Evolutionary conservation across 2,329 filamentous ascomycete genomes (phyloP), one percentile per base, ranked within the genome.

Genomic region (Hypoxylon rubiginosum): DNA sequence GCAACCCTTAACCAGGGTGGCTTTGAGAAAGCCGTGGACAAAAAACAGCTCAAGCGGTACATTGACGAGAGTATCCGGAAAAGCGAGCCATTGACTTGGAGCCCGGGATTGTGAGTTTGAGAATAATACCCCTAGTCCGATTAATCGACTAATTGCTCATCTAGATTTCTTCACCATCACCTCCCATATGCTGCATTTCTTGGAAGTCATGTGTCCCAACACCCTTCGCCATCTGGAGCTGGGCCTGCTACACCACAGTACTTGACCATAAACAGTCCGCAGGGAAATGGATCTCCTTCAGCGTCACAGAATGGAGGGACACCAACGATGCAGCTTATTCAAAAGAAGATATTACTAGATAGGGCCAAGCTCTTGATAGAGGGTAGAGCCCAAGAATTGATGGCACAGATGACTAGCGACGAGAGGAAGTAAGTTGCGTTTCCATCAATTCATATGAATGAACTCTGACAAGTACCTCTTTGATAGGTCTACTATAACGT

Each of bases 1-100:
- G 62, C 53, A 2, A 21, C 32, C 1, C 55, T 73, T 36, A 32
- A 66, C 0, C 66, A 71, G 58, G 71, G 68, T 1, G 64, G 32
- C 1, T 46, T 56, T n/a, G 15, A 32, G 9, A 73, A 68, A 34
- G 3, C n/a, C 0, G 57, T 73, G 1, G 67, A 72, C 39, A 71
- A 66, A 19, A 72, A 71, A 17, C 66, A 71, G 52, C 49, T 74
- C 11, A 72, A 70, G 52, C 62, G 72, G 9, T 59, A 69, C 26
- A 56, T 73, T 2, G 56, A 64, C 10, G 60, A 71, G 24, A 46
- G 21, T 17, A 70, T 70, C 7, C 62, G 70, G 5, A 39, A 58
- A 3, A 49, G 52, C 1, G 15, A 41, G 15, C 9, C 45, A 1
- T 6, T 57, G 7, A 60, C 36, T 30, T 52, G 8, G 45, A 56